Percentiles rank a stretch among this genome's conserved stretches.
phyloP scores from a whole-genome alignment of 2,329 filamentous ascomycete genomes.

The Arthrobotrys iridis region DNA sequence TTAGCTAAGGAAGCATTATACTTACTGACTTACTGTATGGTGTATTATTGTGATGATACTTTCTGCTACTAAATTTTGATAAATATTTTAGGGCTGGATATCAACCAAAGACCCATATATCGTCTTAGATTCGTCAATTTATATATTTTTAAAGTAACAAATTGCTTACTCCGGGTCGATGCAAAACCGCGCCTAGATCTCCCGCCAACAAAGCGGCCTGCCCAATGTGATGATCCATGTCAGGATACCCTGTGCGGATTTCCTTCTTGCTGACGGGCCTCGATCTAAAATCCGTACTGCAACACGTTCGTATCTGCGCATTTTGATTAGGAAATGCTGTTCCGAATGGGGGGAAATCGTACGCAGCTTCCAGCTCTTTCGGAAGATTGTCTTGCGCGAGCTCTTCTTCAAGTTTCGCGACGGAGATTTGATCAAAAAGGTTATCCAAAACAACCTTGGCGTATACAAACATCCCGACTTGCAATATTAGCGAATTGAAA shows the following conservation, averaged over 20 bases:
- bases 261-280: not conserved
- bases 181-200: slow-evolving; percentile 3
- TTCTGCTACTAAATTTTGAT: not conserved
- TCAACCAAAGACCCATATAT: slow-evolving; percentile 3
- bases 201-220: not conserved
- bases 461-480: slow-evolving; percentile 55
- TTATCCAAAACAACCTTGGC: slow-evolving; percentile 56
- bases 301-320: not conserved
- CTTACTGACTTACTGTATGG: not conserved
- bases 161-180: not conserved
- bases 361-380: slow-evolving; percentile 51
- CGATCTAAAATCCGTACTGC: not conserved
- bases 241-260: not conserved
- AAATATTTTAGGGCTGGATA: not conserved
- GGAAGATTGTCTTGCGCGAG: slow-evolving; percentile 52
- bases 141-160: not conserved
- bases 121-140: not conserved
- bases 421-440: slow-evolving; percentile 46
- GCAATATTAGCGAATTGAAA: not conserved
- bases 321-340: not conserved
- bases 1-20: not conserved
- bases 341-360: not conserved
- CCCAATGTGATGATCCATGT: not conserved
- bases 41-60: not conserved
- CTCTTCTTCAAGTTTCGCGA: slow-evolving; percentile 56